Evolutionary conservation across 2,329 filamentous ascomycete species (phyloP).

Genomic region (Colletotrichum ledebouriae): DNA sequence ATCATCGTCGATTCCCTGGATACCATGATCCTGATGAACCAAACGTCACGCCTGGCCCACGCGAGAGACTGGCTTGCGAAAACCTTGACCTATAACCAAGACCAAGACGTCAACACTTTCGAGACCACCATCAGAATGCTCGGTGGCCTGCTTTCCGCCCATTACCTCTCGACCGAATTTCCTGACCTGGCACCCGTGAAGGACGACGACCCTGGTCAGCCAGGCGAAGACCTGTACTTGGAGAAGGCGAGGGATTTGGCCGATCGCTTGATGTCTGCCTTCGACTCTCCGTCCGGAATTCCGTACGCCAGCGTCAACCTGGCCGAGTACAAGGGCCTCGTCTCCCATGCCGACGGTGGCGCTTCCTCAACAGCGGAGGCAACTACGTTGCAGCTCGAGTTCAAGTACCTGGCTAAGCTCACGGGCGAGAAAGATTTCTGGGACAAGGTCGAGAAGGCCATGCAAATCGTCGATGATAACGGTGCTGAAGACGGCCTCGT

Average conservation of each 20-base stretch:
- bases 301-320: conserved; percentile 94
- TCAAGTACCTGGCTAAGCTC: conserved; percentile 96
- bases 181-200: conserved; percentile 82
- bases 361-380: conserved; percentile 96
- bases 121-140: conserved; percentile 99
- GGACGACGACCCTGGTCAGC: conserved; percentile 78
- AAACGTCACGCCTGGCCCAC: conserved; percentile 85
- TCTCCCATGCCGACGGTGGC: conserved; percentile 86
- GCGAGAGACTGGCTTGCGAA: conserved; percentile 91
- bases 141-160: conserved; percentile 90
- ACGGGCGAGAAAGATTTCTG: conserved; percentile 95
- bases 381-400: conserved; percentile 91
- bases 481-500: conserved; percentile 84
- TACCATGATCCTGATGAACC: conserved; percentile 98
- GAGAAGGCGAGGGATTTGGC: conserved; percentile 96
- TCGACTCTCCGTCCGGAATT: conserved; percentile 87
- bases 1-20: conserved; percentile 97
- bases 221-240: conserved; percentile 91
- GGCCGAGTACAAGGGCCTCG: conserved; percentile 79
- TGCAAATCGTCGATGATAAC: conserved; percentile 90
- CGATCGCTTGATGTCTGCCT: conserved; percentile 87
- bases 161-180: conserved; percentile 90
- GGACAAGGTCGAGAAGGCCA: conserved; percentile 91
- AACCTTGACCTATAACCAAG: conserved; percentile 86
- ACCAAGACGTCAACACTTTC: conserved; percentile 97